Base-by-base conservation (phyloP, 2,329 filamentous ascomycete genomes). In the Talaromyces marneffei region DNA sequence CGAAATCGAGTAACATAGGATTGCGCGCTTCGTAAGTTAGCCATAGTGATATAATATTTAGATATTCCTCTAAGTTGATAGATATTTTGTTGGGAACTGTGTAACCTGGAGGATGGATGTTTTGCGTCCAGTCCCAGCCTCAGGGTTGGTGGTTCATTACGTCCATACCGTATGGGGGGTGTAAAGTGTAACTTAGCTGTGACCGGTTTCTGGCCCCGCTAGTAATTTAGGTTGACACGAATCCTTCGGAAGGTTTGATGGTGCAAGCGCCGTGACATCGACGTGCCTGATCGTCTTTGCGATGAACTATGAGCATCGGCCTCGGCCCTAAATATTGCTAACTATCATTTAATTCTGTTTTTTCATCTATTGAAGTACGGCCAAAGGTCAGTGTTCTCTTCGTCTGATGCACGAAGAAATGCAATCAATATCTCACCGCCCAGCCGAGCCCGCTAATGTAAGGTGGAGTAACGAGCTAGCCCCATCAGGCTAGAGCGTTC, bases 181-280 rank as follows among this genome's bases (percentile, higher is more conserved):
- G 25, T 20, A 20, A 20, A 33, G 27, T 8, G 46, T 52, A 52
- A 52, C n/a, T 52, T 52, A 52, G 35, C n/a, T 52, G 48, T 33
- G 35, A 52, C 48, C 48, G 48, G 48, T 52, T 52, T 52, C 29
- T 52, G 48, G 48, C 27, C 48, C 48, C 48, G 48, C 48, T 52
- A 52, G 48, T 52, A 52, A 52, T 33, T 52, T 52, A 52, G 48
- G 48, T 52, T 23, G 48, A 52, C 48, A 52, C 48, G 29, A 52
- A 52, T 52, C 48, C 48, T 35, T 35, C 27, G 6, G 18, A 52
- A 20, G 27, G 29, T 33, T 29, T n/a, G 25, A 48, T 33, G 29
- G 48, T 52, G 46, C 29, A 52, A 52, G 10, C n/a, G n/a, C 10
- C 10, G 48, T 35, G 27, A 14, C 16, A 33, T 35, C 27, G 29